Conservation (phyloP, 345 rosid species). For the Stellera chamaejasme region DNA sequence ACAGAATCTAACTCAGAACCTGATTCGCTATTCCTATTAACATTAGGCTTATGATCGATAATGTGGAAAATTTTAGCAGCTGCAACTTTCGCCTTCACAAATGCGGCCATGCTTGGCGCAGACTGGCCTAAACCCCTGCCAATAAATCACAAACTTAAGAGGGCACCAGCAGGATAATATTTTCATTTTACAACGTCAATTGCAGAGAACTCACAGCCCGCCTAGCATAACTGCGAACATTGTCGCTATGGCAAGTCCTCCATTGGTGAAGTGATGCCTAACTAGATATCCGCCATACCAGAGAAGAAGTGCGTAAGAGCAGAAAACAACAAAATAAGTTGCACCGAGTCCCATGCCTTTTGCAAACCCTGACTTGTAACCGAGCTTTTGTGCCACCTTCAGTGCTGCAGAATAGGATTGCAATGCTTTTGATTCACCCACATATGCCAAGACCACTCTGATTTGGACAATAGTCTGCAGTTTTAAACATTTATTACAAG, state of each 20-base stretch:
- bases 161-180: neutral
- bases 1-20: slow-evolving; percentile 65
- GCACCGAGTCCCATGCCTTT: slow-evolving; percentile 95
- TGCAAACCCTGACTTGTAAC: slow-evolving; percentile 78
- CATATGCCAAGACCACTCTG: slow-evolving; percentile 77
- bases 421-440: slow-evolving; percentile 84
- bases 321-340: slow-evolving; percentile 94
- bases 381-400: slow-evolving; percentile 64
- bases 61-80: slow-evolving; percentile 84
- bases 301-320: slow-evolving; percentile 85
- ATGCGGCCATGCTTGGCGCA: slow-evolving; percentile 90
- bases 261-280: slow-evolving; percentile 85
- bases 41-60: slow-evolving; percentile 72
- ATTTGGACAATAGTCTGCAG: slow-evolving; percentile 88
- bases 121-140: slow-evolving; percentile 84
- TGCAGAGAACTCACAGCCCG: slow-evolving; percentile 62
- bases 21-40: slow-evolving; percentile 54
- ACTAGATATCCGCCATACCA: slow-evolving; percentile 97
- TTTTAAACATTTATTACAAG: slow-evolving; percentile 18
- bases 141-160: slow-evolving; percentile 5
- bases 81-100: slow-evolving; percentile 87
- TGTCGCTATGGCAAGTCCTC: slow-evolving; percentile 91
- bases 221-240: slow-evolving; percentile 98
- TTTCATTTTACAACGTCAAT: slow-evolving; percentile 5
- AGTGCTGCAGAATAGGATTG: slow-evolving; percentile 78